A percentile compares a stretch with the other conserved stretches of the same genome.
These are phyloP conservation scores for Sesbania bispinosa DNA, from an alignment of 306 rosid species.

Conservation along the genomic window DNA sequence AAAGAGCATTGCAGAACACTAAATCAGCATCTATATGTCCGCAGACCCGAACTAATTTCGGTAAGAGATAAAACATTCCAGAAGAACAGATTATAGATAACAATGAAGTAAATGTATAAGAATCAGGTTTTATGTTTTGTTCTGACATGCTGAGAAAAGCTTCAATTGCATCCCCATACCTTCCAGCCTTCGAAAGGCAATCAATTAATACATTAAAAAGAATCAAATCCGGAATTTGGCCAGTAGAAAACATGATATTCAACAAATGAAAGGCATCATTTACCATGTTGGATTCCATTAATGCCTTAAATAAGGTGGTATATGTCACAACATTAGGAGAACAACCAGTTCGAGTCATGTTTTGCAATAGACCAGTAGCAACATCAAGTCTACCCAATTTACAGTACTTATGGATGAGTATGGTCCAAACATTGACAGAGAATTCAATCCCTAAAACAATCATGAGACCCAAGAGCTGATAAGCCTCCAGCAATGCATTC, in stretches of 20 bases:
- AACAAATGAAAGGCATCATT: conserved; percentile 39
- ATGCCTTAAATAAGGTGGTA: conserved; percentile 60
- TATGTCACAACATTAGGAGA: conserved; percentile 45
- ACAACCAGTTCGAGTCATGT: conserved; percentile 38
- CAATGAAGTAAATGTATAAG: conserved; percentile 29
- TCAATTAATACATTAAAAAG: conserved; percentile 60
- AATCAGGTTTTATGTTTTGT: conserved; percentile 48
- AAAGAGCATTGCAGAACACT: conserved; percentile 54
- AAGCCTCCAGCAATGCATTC: conserved; percentile 39
- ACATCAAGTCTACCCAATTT: conserved; percentile 32
- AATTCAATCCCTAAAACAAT: conserved; percentile 37
- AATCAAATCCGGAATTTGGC: conserved; percentile 43
- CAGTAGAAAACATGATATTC: conserved; percentile 36
- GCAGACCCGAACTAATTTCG: conserved; percentile 30
- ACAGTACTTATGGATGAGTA: conserved; percentile 45
- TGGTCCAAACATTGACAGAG: conserved; percentile 32
- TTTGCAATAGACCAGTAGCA: conserved; percentile 38
- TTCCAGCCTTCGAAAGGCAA: conserved; percentile 51
- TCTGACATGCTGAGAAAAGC: conserved; percentile 28
- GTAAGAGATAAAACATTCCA: conserved; percentile 42
- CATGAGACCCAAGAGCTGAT: conserved; percentile 57
- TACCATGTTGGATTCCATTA: conserved; percentile 42
- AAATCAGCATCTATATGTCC: conserved; percentile 45
- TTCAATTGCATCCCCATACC: conserved; percentile 43
- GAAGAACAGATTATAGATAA: conserved; percentile 37